Base-by-base conservation (phyloP, 352 stramenopile genomes). In the Hyaloperonospora arabidopsidis region DNA sequence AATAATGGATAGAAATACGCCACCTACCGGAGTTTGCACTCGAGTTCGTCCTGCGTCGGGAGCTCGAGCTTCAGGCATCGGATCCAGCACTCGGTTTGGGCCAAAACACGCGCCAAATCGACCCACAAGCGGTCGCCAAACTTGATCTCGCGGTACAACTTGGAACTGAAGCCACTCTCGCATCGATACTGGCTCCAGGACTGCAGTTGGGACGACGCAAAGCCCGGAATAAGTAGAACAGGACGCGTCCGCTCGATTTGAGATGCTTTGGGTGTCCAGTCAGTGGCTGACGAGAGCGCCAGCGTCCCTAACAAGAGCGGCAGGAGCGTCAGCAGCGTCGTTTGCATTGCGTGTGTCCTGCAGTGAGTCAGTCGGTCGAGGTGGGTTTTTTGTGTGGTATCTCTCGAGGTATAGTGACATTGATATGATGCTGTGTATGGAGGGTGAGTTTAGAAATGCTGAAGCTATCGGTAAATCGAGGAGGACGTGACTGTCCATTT, bases 51-150 rank as follows among this genome's bases (percentile, higher is more conserved):
- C 46, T 91, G 81, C 34, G 76, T 86, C 40, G 57, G 65, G 18
- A 80, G 71, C 57, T 87, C 63, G 15, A 91, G 65, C 59, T 84
- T 72, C 81, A 91, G 86, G 60, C 81, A 91, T 32, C 61, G 54
- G 25, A 88, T 51, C 81, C 81, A 91, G 66, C 81, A 91, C 29
- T 88, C 81, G 40, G 74, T 57, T 57, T 91, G 81, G 28, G 78
- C 74, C 32, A 91, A 45, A 34, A 89, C 72, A 2, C 79, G 81
- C 17, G 76, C 75, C 11, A 86, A 67, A 44, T 91, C 79, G 54
- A 91, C 58, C 81, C 81, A 91, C 15, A 91, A 18, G 1, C 81
- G 76, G 54, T 91, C 81, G 22, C 81, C 81, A 32, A 91, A 76
- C 23, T 83, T 79, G 29, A 91, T 74, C 40, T 91, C 74, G 17